A percentile compares a stretch with the other conserved stretches of the same genome.
Evolutionary conservation across 352 stramenopile species (phyloP).

Genomic region (Phytophthora chlamydospora): DNA sequence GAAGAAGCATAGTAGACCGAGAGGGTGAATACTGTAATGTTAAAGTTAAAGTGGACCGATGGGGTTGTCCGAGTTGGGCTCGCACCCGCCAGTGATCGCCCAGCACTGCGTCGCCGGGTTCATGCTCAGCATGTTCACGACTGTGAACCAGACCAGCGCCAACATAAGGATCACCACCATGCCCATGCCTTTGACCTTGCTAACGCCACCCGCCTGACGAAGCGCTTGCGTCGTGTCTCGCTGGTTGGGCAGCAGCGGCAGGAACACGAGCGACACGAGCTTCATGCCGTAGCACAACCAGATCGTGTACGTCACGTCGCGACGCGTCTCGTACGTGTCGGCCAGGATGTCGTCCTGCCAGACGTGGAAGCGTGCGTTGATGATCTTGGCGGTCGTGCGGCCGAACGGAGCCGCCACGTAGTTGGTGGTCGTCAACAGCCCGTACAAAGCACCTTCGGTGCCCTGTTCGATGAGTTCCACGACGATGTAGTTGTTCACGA

Average conservation of each 20-base stretch:
- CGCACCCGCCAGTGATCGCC: slow-evolving; percentile 65
- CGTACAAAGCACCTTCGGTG: slow-evolving; percentile 61
- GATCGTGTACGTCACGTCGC: slow-evolving; percentile 63
- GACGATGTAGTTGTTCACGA: slow-evolving; percentile 61
- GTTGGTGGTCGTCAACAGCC: slow-evolving; percentile 53
- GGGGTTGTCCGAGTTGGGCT: slow-evolving; percentile 17
- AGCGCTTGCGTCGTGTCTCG: slow-evolving; percentile 45
- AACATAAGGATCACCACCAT: slow-evolving; percentile 46
- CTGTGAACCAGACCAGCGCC: slow-evolving; percentile 49
- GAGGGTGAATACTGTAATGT: background rate
- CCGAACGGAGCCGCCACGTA: slow-evolving; percentile 59
- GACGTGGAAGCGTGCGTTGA: slow-evolving; percentile 59
- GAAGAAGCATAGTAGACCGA: no score
- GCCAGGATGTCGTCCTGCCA: slow-evolving; percentile 55
- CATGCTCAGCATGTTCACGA: slow-evolving; percentile 65
- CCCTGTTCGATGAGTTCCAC: slow-evolving; percentile 64
- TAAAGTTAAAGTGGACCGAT: slow-evolving; percentile 18
- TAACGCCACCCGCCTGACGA: slow-evolving; percentile 43
- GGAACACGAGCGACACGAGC: slow-evolving; percentile 51
- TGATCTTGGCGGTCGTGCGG: slow-evolving; percentile 54
- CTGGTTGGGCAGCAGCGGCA: slow-evolving; percentile 56
- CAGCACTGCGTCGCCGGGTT: slow-evolving; percentile 65
- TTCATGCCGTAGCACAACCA: slow-evolving; percentile 64
- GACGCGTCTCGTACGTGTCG: slow-evolving; percentile 52
- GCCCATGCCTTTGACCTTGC: slow-evolving; percentile 39